A percentile compares a stretch with the other conserved stretches of the same genome.
Conservation (phyloP, 2,329 filamentous ascomycete species). For the Sclerotinia sclerotiorum region DNA sequence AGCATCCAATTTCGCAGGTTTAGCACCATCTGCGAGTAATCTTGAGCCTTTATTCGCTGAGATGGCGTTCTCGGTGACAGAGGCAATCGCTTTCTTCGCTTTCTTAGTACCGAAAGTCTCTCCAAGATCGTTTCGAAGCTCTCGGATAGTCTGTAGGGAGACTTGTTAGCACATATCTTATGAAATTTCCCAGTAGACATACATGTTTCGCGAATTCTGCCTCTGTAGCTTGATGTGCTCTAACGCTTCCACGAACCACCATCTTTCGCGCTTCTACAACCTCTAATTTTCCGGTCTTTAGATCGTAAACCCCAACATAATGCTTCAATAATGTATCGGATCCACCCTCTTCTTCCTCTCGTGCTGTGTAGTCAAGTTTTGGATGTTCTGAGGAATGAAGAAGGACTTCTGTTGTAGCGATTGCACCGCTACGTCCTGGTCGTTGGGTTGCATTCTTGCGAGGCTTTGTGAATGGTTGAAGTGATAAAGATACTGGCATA, state of each 20-base stretch:
- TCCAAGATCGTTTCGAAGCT: slow-evolving; percentile 68
- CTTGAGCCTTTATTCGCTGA: slow-evolving; percentile 41
- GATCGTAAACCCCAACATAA: slow-evolving; percentile 65
- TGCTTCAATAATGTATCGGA: slow-evolving; percentile 54
- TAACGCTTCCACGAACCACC: slow-evolving; percentile 57
- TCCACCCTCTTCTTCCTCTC: slow-evolving; percentile 50
- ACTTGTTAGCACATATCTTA: neutral
- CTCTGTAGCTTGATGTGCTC: slow-evolving; percentile 54
- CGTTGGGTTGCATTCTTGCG: slow-evolving; percentile 33
- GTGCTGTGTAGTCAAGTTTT: slow-evolving; percentile 59
- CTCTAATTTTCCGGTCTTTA: slow-evolving; percentile 57
- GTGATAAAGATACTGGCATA: slow-evolving; percentile 37
- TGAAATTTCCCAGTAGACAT: neutral
- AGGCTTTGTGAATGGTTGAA: slow-evolving; percentile 39
- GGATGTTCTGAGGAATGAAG: slow-evolving; percentile 58
- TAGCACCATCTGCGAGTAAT: slow-evolving; percentile 40
- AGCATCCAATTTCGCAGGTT: slow-evolving; percentile 53
- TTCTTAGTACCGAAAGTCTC: slow-evolving; percentile 84
- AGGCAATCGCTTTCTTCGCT: slow-evolving; percentile 73
- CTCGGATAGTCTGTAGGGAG: slow-evolving; percentile 52
- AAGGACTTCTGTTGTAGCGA: slow-evolving; percentile 49
- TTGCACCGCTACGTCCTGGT: slow-evolving; percentile 32
- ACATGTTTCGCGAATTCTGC: slow-evolving; percentile 40
- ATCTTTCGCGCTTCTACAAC: slow-evolving; percentile 65
- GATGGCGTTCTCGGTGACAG: slow-evolving; percentile 71